These are phyloP conservation scores for Tricholoma flavovirens DNA, from an alignment of 768 basidiomycete species.

Conservation along the genomic window DNA sequence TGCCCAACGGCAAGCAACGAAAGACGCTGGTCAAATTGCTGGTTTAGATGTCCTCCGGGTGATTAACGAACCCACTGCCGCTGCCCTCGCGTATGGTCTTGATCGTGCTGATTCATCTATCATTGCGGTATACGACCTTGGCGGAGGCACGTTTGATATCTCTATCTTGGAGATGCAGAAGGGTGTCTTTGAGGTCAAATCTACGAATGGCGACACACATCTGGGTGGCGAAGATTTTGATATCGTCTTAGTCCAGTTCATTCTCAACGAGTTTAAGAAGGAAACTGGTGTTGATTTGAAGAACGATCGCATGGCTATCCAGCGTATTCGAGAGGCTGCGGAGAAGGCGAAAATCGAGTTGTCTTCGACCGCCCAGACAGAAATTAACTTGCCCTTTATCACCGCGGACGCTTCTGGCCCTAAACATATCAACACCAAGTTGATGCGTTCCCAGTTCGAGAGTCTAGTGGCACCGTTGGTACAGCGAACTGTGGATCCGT, in stretches of 20 bases:
- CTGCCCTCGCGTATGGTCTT: constrained; percentile 95
- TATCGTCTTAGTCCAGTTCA: constrained; percentile 77
- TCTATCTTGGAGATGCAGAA: constrained; percentile 99
- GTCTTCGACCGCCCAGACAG: constrained; percentile 91
- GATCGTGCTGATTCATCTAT: constrained; percentile 80
- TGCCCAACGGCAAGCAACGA: constrained; percentile 97
- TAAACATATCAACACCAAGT: constrained; percentile 93
- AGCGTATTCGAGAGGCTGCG: constrained; percentile 97
- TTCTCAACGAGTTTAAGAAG: constrained; percentile 93
- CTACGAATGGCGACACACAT: constrained; percentile 98
- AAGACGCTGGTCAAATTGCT: constrained; percentile 95
- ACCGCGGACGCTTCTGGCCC: constrained; percentile 93
- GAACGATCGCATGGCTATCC: constrained; percentile 92
- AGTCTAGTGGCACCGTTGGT: constrained; percentile 75
- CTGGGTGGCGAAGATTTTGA: constrained; percentile 97
- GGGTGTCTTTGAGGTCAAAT: constrained; percentile 99
- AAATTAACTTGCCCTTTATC: constrained; percentile 97
- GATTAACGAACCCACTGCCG: constrained; percentile 98
- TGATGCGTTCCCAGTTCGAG: constrained; percentile 89
- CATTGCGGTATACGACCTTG: constrained; percentile 98
- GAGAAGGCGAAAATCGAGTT: constrained; percentile 99
- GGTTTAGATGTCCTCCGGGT: constrained; percentile 97
- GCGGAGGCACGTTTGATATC: constrained; percentile 99
- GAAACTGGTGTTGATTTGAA: constrained; percentile 76
- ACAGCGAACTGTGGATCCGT: constrained; percentile 88